A percentile compares a stretch with the other conserved stretches of the same genome.
Conservation (phyloP, 2,329 filamentous ascomycete genomes). For the Rhytidhysteron rufulum region DNA sequence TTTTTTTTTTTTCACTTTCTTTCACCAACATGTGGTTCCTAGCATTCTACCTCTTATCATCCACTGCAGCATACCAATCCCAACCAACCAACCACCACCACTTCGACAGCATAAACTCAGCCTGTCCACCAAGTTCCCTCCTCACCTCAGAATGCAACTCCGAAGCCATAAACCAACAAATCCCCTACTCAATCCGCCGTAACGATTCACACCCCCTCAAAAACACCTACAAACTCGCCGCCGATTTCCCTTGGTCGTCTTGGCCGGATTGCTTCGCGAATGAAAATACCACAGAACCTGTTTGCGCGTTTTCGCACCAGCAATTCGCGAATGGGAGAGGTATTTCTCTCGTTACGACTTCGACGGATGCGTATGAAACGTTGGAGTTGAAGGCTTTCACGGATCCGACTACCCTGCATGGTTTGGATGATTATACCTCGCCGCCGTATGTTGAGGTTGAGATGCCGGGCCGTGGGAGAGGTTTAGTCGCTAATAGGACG, state of each 20-base stretch:
- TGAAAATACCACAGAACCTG: conserved; percentile 19
- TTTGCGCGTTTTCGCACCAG: conserved; percentile 28
- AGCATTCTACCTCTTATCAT: not conserved
- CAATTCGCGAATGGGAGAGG: conserved; percentile 27
- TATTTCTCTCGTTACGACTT: conserved; percentile 26
- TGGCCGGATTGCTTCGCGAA: conserved; percentile 30
- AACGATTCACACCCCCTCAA: conserved; percentile 21
- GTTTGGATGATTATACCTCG: conserved; percentile 21
- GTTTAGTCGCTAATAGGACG: conserved; percentile 31
- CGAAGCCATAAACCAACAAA: conserved; percentile 7
- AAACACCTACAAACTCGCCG: conserved; percentile 16
- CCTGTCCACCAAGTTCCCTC: conserved; percentile 21
- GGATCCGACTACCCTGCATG: conserved; percentile 12
- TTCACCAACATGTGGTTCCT: not conserved
- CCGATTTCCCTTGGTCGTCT: conserved; percentile 29
- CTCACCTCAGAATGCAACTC: conserved; percentile 25
- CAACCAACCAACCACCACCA: not conserved
- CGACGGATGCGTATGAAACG: conserved; percentile 22
- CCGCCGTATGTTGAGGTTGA: conserved; percentile 26
- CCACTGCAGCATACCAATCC: not conserved
- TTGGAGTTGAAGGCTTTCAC: conserved; percentile 26
- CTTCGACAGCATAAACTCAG: conserved; percentile 10
- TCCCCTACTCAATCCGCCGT: conserved; percentile 11
- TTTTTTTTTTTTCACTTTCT: too few relatives aligned
- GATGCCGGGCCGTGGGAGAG: conserved; percentile 29